Evolutionary conservation across 2,329 filamentous ascomycete genomes (phyloP).

Genomic region (Claviceps monticola): DNA sequence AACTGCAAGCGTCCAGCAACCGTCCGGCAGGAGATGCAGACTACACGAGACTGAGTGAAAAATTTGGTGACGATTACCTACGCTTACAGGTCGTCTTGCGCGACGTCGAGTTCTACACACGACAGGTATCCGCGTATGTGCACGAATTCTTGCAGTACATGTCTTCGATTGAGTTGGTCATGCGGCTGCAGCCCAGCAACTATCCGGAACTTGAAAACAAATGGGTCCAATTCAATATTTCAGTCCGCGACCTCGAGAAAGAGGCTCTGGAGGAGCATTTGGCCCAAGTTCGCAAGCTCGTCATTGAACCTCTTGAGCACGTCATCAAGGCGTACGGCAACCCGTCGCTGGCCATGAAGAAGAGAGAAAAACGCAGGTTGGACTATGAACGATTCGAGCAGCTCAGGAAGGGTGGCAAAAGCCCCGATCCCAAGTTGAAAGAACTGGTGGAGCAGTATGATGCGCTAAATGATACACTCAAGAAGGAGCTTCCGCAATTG

Average conservation of each 20-base stretch:
- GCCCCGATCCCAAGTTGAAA: slow-evolving; percentile 69
- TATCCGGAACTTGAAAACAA: slow-evolving; percentile 84
- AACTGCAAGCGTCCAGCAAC: slow-evolving; percentile 52
- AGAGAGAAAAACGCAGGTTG: slow-evolving; percentile 81
- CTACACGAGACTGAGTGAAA: slow-evolving; percentile 70
- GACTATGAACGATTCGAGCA: slow-evolving; percentile 76
- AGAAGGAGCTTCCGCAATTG: slow-evolving; percentile 78
- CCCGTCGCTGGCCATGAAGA: slow-evolving; percentile 81
- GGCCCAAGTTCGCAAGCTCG: slow-evolving; percentile 58
- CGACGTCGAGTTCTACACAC: slow-evolving; percentile 85
- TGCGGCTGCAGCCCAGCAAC: slow-evolving; percentile 55
- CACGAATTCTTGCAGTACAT: slow-evolving; percentile 70
- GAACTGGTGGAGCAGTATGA: slow-evolving; percentile 82
- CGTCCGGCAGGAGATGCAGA: slow-evolving; percentile 62
- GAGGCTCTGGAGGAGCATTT: slow-evolving; percentile 72
- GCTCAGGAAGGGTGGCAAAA: slow-evolving; percentile 68
- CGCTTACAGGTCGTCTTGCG: slow-evolving; percentile 83
- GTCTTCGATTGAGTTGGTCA: slow-evolving; percentile 69
- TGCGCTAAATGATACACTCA: slow-evolving; percentile 82
- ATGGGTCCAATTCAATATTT: slow-evolving; percentile 82
- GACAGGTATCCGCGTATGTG: slow-evolving; percentile 68
- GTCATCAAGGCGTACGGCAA: slow-evolving; percentile 70
- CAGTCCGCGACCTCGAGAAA: slow-evolving; percentile 72
- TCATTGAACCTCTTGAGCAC: slow-evolving; percentile 71
- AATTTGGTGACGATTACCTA: slow-evolving; percentile 84